These are phyloP conservation scores for Linnemannia elongata DNA, from an alignment of 192 early-diverging fungal species.

Conservation along the genomic window DNA sequence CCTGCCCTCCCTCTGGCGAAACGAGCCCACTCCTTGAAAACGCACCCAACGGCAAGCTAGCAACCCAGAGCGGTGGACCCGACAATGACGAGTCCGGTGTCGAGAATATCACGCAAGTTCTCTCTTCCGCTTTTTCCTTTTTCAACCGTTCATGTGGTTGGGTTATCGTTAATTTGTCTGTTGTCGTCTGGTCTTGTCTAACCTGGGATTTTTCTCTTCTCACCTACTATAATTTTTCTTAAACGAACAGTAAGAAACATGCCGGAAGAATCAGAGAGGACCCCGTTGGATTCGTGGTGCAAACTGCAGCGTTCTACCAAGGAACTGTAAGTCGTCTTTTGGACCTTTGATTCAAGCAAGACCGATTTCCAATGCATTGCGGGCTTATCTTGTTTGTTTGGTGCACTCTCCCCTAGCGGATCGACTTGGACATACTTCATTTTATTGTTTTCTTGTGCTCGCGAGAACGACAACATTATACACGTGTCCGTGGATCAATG, in stretches of 20 bases:
- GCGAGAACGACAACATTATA: not conserved
- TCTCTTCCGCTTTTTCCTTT: not conserved
- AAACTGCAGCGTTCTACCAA: conserved; percentile 66
- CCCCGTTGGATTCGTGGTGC: conserved; percentile 79
- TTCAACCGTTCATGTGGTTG: not conserved
- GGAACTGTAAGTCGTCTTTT: conserved; percentile 63
- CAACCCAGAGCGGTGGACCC: not conserved
- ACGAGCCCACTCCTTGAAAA: conserved; percentile 10
- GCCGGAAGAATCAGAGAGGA: conserved; percentile 73
- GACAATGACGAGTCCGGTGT: conserved; percentile 57
- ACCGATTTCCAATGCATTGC: not conserved
- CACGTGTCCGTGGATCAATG: not conserved
- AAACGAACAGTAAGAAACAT: conserved; percentile 53
- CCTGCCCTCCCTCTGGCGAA: conserved; percentile 32
- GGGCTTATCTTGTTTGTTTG: not conserved
- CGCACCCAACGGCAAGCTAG: not conserved
- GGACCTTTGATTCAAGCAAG: not conserved
- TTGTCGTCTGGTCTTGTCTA: conserved; percentile 2
- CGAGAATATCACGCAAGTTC: conserved; percentile 53
- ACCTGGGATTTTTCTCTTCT: not conserved
- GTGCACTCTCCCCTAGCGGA: not conserved
- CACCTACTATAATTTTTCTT: not conserved
- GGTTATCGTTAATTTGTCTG: not conserved
- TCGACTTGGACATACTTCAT: not conserved
- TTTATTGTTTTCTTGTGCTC: not conserved